Evolutionary conservation across 2,329 filamentous ascomycete genomes (phyloP).

Genomic region (Pseudocercospora fijiensis): DNA sequence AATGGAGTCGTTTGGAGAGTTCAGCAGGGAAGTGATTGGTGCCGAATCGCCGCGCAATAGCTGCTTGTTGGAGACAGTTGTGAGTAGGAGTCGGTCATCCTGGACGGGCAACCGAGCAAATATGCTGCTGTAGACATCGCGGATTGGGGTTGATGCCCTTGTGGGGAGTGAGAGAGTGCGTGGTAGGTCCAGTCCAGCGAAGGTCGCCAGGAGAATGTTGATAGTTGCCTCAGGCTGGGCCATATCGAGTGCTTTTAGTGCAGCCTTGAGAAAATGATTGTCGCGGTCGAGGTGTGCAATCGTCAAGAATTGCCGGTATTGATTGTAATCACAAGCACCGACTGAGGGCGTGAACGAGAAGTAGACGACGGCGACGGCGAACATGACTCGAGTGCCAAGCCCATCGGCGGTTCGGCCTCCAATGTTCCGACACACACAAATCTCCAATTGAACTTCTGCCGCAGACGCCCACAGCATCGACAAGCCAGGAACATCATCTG

Average conservation of each 20-base stretch:
- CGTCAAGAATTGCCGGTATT: too few relatives aligned
- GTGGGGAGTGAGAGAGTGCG: conserved; percentile 79
- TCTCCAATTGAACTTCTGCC: neutral
- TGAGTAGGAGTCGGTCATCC: conserved; percentile 68
- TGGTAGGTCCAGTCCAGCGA: conserved; percentile 78
- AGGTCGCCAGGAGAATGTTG: conserved; percentile 82
- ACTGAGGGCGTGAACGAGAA: neutral
- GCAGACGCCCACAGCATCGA: neutral
- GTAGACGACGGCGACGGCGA: neutral
- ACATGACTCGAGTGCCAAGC: neutral
- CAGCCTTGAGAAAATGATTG: neutral
- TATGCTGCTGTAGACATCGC: conserved; percentile 64
- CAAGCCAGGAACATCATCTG: conserved; percentile 11
- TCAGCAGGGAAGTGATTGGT: conserved; percentile 63
- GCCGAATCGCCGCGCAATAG: conserved; percentile 56
- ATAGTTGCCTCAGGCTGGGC: conserved; percentile 42
- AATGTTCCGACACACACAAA: neutral
- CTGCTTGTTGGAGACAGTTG: conserved; percentile 75
- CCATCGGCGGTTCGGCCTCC: neutral
- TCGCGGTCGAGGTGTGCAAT: too few relatives aligned
- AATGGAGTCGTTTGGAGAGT: conserved; percentile 56
- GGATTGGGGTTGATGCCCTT: conserved; percentile 62
- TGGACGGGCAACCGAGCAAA: conserved; percentile 58
- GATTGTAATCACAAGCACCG: too few relatives aligned
- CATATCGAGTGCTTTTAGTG: conserved; percentile 2